These are phyloP conservation scores for Colletotrichum orbiculare DNA, from an alignment of 2,329 filamentous ascomycete species.

Conservation along the genomic window DNA sequence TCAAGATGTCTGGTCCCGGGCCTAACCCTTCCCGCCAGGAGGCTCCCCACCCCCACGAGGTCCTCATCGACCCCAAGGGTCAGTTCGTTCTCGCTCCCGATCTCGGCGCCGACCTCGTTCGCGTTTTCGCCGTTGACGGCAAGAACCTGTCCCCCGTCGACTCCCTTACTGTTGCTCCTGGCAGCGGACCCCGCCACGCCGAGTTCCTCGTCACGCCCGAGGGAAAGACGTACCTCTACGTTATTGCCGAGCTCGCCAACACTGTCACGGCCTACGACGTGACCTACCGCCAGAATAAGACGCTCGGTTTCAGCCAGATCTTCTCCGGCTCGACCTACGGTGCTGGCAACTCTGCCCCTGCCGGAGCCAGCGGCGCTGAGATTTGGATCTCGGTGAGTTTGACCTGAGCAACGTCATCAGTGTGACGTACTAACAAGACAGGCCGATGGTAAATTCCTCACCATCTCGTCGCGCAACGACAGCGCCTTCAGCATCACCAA, in stretches of 20 bases:
- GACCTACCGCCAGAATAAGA: slow-evolving; percentile 56
- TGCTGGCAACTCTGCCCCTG: slow-evolving; percentile 51
- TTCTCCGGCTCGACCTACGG: slow-evolving; percentile 63
- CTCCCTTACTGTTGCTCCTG: slow-evolving; percentile 57
- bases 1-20: slow-evolving; percentile 51
- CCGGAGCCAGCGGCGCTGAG: slow-evolving; percentile 63
- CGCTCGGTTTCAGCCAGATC: slow-evolving; percentile 57
- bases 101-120: slow-evolving; percentile 72
- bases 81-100: slow-evolving; percentile 74
- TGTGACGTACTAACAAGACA: slow-evolving; percentile 41
- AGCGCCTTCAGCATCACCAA: slow-evolving; percentile 61
- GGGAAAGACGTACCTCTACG: slow-evolving; percentile 65
- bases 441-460: slow-evolving; percentile 71
- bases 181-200: slow-evolving; percentile 73
- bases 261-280: slow-evolving; percentile 68
- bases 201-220: slow-evolving; percentile 61
- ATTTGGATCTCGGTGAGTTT: slow-evolving; percentile 67
- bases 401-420: background rate
- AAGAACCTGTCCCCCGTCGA: slow-evolving; percentile 52
- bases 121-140: slow-evolving; percentile 64
- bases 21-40: slow-evolving; percentile 61
- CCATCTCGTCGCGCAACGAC: slow-evolving; percentile 76
- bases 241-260: slow-evolving; percentile 71
- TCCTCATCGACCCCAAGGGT: slow-evolving; percentile 73
- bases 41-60: slow-evolving; percentile 71